Conservation (phyloP, 768 basidiomycete genomes). For the Astraeus odoratus region DNA sequence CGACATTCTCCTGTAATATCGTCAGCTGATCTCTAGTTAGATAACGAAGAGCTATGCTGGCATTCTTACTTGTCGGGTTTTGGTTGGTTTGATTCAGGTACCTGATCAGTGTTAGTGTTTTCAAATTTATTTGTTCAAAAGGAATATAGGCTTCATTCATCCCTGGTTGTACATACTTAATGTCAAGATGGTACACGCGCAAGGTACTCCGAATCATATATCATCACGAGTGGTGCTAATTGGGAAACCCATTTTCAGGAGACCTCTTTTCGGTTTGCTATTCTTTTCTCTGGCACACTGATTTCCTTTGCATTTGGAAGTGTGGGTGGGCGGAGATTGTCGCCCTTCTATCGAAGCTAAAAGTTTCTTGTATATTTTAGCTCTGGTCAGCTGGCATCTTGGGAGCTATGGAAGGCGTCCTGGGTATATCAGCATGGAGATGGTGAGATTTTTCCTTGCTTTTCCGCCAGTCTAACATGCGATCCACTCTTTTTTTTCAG, state of each 20-base stretch:
- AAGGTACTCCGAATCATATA: slow-evolving; percentile 6
- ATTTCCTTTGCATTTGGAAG: slow-evolving; percentile 63
- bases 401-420: slow-evolving; percentile 56
- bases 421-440: slow-evolving; percentile 65
- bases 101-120: background rate
- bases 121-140: background rate
- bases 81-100: slow-evolving; percentile 58
- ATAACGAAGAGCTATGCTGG: slow-evolving; percentile 48
- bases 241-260: slow-evolving; percentile 47
- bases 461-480: background rate
- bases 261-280: slow-evolving; percentile 54
- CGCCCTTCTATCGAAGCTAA: background rate
- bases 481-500: slow-evolving; percentile 26
- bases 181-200: slow-evolving; percentile 30
- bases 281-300: slow-evolving; percentile 52
- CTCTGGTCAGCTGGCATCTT: slow-evolving; percentile 71
- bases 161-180: slow-evolving; percentile 44
- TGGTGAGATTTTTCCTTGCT: slow-evolving; percentile 33
- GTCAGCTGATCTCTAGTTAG: slow-evolving; percentile 24
- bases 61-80: slow-evolving; percentile 50
- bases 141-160: slow-evolving; percentile 52
- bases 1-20: slow-evolving; percentile 6
- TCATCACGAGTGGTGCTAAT: background rate
- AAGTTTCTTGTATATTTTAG: slow-evolving; percentile 22
- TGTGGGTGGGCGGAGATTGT: slow-evolving; percentile 28